Conservation (phyloP, 805 yeast species). For the Pichia eremophila region DNA sequence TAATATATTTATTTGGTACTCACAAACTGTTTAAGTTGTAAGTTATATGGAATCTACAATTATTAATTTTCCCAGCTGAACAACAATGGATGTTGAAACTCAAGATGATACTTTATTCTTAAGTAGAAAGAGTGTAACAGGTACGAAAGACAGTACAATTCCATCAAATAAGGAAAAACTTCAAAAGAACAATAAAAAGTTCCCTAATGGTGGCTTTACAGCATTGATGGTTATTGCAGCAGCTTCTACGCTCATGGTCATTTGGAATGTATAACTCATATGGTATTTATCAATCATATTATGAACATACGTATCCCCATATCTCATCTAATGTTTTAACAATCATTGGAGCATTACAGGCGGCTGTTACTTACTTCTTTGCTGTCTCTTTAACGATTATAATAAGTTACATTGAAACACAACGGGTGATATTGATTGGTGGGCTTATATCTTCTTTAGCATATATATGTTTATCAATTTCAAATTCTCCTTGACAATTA, state of each 20-base stretch:
- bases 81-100: too few relatives aligned
- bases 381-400: constrained; percentile 39
- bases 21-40: too few relatives aligned
- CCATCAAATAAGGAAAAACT: too few relatives aligned
- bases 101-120: too few relatives aligned
- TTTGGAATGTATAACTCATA: constrained; percentile 53
- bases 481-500: constrained; percentile 56
- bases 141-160: too few relatives aligned
- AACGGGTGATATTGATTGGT: constrained; percentile 32
- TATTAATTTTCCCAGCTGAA: too few relatives aligned
- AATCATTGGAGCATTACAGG: constrained; percentile 46
- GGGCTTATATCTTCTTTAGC: constrained; percentile 34
- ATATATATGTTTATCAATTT: constrained; percentile 47
- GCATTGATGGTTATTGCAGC: constrained; percentile 48
- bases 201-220: constrained; percentile 37
- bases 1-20: too few relatives aligned
- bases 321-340: constrained; percentile 39
- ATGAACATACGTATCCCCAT: constrained; percentile 32
- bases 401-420: constrained; percentile 35
- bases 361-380: constrained; percentile 35
- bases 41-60: too few relatives aligned
- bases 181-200: background rate
- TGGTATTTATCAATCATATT: constrained; percentile 50
- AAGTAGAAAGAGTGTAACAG: too few relatives aligned
- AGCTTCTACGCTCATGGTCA: constrained; percentile 36